phyloP scores from a whole-genome alignment of 306 rosid genomes.

The Lathyrus oleraceus region DNA sequence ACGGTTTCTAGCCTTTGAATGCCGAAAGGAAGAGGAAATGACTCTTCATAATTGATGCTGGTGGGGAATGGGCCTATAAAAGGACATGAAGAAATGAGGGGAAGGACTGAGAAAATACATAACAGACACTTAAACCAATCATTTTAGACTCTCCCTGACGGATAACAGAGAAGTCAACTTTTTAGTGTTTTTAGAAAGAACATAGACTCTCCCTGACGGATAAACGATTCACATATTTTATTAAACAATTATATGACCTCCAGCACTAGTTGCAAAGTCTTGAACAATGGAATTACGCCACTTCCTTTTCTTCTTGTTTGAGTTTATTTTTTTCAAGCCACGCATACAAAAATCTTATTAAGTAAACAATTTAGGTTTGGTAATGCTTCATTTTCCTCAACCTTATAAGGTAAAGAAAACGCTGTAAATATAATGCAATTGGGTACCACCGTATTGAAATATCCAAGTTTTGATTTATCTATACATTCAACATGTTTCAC shows the following conservation, averaged over 20 bases:
- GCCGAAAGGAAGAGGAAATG: too few species aligned
- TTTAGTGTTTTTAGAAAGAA: too few species aligned
- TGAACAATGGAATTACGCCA: constrained; percentile 7
- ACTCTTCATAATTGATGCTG: too few species aligned
- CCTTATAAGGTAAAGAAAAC: constrained; percentile 18
- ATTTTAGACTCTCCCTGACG: too few species aligned
- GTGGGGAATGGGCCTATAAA: too few species aligned
- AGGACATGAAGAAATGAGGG: too few species aligned
- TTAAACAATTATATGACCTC: not conserved
- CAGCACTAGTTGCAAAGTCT: not conserved
- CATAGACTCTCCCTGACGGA: too few species aligned
- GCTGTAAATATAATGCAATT: not conserved
- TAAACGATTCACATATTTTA: too few species aligned
- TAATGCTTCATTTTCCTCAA: constrained; percentile 36
- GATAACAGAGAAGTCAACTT: too few species aligned
- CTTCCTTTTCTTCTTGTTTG: constrained; percentile 31
- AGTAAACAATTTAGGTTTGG: constrained; percentile 34
- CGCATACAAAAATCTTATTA: not conserved
- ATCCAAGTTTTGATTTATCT: not conserved
- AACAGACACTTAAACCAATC: too few species aligned
- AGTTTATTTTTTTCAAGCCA: constrained; percentile 26
- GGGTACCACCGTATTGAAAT: not conserved
- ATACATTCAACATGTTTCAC: not conserved
- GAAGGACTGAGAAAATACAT: too few species aligned
- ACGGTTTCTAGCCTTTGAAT: too few species aligned